Base-by-base conservation (phyloP, 176 grass and related monocot species). In the Tillandsia leiboldiana region DNA sequence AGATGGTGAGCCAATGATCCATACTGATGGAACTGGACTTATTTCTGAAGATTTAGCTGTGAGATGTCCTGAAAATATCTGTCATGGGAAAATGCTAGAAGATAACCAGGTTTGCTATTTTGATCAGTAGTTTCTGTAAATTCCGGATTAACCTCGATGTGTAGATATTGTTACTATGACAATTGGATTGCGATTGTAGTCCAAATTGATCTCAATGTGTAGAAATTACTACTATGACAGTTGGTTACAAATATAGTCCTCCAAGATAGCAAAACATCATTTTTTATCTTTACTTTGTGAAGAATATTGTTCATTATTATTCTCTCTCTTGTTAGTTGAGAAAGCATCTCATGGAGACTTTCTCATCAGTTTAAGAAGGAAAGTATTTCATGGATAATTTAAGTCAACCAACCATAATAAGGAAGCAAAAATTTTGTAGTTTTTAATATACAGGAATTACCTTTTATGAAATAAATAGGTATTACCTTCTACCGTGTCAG, bases 11-110 rank as follows among this genome's bases (percentile, higher is more conserved):
- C 63, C 0, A 15, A 74, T 72, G 23, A 96, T 96, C 26, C 91
- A 88, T 77, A 91, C 91, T 23, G 87, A 96, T 83, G 91, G 91
- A 78, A 96, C 91, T 76, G 91, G 91, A 17, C 73, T 88, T 70
- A 86, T 96, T 69, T 91, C 91, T 50, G 74, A 80, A 75, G 85
- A 96, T 76, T 81, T 91, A 24, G 87, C 87, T 81, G 17, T 69
- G 48, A 85, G 86, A 49, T 96, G 87, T 72, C 83, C 87, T 1
- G 65, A 8, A 11, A 68, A 51, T 83, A 58, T 88, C n/a, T 81
- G 57, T 17, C 78, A 82, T 68, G 85, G 87, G 63, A 78, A 75
- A 20, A 80, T 77, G 49, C 23, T 67, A 77, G 15, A 13, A 9
- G 47, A 63, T 10, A 52, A 65, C 49, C 59, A 80, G 72, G 87